These are phyloP conservation scores for Phytophthora foliorum DNA, from an alignment of 352 stramenopile genomes.

Conservation along the genomic window DNA sequence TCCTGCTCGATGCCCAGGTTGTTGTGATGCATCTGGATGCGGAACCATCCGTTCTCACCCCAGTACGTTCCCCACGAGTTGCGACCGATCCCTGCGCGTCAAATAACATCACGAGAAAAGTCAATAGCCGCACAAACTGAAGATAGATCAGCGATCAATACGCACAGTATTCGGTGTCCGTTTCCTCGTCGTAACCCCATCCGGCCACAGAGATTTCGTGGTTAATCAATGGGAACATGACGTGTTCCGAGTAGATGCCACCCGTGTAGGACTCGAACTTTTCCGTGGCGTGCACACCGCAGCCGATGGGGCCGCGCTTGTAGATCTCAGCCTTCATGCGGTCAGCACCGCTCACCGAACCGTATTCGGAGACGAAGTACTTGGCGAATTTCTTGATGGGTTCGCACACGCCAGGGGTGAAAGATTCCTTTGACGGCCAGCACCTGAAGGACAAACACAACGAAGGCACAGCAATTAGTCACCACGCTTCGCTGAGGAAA, in stretches of 20 bases:
- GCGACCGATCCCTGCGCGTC: slow-evolving; percentile 77
- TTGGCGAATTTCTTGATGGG: slow-evolving; percentile 90
- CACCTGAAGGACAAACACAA: slow-evolving; percentile 49
- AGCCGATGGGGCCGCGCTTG: slow-evolving; percentile 92
- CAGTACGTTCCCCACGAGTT: slow-evolving; percentile 95
- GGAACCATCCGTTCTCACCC: slow-evolving; percentile 94
- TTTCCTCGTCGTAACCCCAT: slow-evolving; percentile 90
- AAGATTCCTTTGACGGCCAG: slow-evolving; percentile 90
- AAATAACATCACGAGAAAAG: not conserved
- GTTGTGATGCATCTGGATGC: slow-evolving; percentile 92
- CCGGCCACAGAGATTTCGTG: slow-evolving; percentile 92
- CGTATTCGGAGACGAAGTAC: slow-evolving; percentile 93
- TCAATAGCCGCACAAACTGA: slow-evolving; percentile 3
- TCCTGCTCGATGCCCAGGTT: slow-evolving; percentile 91
- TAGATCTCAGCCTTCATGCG: slow-evolving; percentile 95
- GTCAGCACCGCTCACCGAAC: slow-evolving; percentile 83
- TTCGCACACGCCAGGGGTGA: slow-evolving; percentile 84
- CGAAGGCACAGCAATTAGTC: slow-evolving; percentile 1
- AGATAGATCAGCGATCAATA: not conserved
- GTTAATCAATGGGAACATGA: slow-evolving; percentile 87
- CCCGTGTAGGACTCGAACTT: slow-evolving; percentile 87
- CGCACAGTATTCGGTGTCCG: slow-evolving; percentile 91
- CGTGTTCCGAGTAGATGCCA: slow-evolving; percentile 87
- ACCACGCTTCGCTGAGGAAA: not conserved
- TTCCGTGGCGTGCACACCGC: slow-evolving; percentile 85